A percentile compares a stretch with the other conserved stretches of the same genome.
phyloP scores from a whole-genome alignment of 108 stramenopile genomes.

The Conticribra guillardii region DNA sequence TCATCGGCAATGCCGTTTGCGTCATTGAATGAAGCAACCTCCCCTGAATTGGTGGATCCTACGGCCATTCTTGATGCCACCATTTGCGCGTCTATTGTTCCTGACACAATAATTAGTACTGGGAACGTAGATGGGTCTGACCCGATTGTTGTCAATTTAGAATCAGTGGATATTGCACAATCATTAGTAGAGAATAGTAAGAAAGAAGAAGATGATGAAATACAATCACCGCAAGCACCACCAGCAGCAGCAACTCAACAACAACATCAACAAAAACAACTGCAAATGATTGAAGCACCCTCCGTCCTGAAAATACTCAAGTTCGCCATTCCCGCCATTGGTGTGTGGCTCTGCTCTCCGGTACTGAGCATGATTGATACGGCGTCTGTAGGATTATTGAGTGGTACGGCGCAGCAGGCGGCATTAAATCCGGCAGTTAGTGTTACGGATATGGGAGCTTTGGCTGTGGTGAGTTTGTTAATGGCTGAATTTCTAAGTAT shows the following conservation, averaged over 20 bases:
- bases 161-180: too few relatives aligned
- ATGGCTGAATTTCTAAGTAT: not conserved
- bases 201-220: too few relatives aligned
- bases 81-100: not conserved
- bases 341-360: constrained; percentile 84
- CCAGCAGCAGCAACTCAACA: too few relatives aligned
- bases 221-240: too few relatives aligned
- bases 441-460: constrained; percentile 75
- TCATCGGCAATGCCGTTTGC: too few relatives aligned
- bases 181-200: too few relatives aligned
- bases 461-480: constrained; percentile 69
- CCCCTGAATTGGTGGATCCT: constrained; percentile 6
- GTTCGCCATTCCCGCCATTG: constrained; percentile 87
- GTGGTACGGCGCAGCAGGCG: constrained; percentile 85
- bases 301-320: constrained; percentile 65
- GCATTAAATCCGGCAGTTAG: constrained; percentile 83
- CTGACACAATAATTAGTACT: too few relatives aligned
- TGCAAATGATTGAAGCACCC: constrained; percentile 62
- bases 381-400: constrained; percentile 73
- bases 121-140: too few relatives aligned
- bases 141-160: too few relatives aligned
- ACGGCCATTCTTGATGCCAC: constrained; percentile 1
- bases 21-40: not conserved
- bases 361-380: constrained; percentile 86
- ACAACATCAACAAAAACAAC: too few relatives aligned